phyloP scores from a whole-genome alignment of 352 stramenopile genomes.

The Pythium volutum region DNA sequence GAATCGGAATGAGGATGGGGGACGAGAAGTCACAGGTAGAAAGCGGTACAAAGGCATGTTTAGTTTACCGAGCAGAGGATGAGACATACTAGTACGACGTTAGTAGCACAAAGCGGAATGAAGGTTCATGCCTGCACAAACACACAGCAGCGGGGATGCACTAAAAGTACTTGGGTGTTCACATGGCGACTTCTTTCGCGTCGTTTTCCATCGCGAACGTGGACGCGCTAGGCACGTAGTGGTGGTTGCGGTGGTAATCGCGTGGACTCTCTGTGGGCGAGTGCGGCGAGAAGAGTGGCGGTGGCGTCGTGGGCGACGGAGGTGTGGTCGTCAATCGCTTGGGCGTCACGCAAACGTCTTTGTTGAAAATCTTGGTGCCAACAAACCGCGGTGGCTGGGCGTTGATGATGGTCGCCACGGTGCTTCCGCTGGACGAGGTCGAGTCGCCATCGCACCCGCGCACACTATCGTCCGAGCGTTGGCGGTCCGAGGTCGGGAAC shows the following conservation, averaged over 20 bases:
- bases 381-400: not conserved
- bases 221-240: not conserved
- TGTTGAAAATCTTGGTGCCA: not conserved
- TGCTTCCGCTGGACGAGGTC: not conserved
- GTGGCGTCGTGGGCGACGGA: conserved; percentile 6
- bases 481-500: not conserved
- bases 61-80: not conserved
- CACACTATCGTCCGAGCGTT: not conserved
- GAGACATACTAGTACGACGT: not conserved
- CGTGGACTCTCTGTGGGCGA: conserved; percentile 2
- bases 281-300: conserved; percentile 2
- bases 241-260: not conserved
- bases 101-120: not conserved
- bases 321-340: not conserved
- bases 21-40: not conserved
- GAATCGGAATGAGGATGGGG: not conserved
- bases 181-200: not conserved
- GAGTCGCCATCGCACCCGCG: not conserved
- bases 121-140: no score
- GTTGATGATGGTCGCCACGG: not conserved
- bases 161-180: no score
- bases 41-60: conserved; percentile 1
- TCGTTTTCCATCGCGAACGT: not conserved
- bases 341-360: not conserved
- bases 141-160: no score